phyloP scores from a whole-genome alignment of 768 basidiomycete species.

The Zangia roseola region DNA sequence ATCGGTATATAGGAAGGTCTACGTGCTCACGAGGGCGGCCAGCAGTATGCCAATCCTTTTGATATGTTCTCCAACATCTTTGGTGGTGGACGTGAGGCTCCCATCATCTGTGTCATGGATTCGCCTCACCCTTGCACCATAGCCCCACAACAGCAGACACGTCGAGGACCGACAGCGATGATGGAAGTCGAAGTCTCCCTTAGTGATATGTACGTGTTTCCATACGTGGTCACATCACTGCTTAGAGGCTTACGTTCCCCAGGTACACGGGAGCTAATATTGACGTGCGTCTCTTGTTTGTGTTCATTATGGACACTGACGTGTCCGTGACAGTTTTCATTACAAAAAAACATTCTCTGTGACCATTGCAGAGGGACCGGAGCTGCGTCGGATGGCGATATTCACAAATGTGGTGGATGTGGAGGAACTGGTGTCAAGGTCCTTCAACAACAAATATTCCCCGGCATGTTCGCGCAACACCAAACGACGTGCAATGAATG shows the following conservation, averaged over 20 bases:
- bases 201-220: constrained; percentile 66
- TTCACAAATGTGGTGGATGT: constrained; percentile 84
- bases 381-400: constrained; percentile 84
- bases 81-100: constrained; percentile 67
- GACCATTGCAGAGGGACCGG: constrained; percentile 97
- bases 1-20: constrained; percentile 68
- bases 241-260: constrained; percentile 6
- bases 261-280: constrained; percentile 85
- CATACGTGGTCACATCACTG: not conserved
- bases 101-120: not conserved
- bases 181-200: constrained; percentile 85
- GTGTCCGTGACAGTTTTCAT: constrained; percentile 67
- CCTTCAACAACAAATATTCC: constrained; percentile 89
- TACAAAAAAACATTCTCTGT: constrained; percentile 90
- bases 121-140: not conserved
- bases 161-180: constrained; percentile 72
- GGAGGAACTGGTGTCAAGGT: constrained; percentile 83
- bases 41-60: constrained; percentile 78
- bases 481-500: constrained; percentile 85
- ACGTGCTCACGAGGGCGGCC: constrained; percentile 88
- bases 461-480: constrained; percentile 92
- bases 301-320: not conserved
- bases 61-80: constrained; percentile 96
- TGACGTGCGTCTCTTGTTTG: constrained; percentile 52
- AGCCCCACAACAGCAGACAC: constrained; percentile 55